These are phyloP conservation scores for Flaveria linearis DNA, from an alignment of 129 eudicot genomes.

Conservation along the genomic window DNA sequence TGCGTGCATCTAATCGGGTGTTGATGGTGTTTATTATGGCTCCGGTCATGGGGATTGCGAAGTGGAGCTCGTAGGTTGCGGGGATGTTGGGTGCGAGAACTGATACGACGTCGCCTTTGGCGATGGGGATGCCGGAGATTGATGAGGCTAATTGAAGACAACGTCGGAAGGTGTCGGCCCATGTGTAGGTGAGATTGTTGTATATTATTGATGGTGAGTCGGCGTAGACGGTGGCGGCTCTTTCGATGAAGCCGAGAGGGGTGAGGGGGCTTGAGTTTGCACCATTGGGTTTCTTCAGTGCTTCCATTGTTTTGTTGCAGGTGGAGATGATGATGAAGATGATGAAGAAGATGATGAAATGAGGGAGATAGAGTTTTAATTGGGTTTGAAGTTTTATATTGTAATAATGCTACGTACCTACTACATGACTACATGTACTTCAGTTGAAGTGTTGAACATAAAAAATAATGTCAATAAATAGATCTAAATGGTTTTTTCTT, in stretches of 20 bases:
- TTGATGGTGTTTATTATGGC: slow-evolving; percentile 39
- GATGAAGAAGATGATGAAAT: background rate
- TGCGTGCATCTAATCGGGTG: slow-evolving; percentile 38
- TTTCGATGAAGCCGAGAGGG: slow-evolving; percentile 62
- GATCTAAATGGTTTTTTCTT: too few relatives aligned
- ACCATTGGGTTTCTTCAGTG: slow-evolving; percentile 31
- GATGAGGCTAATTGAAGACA: slow-evolving; percentile 69
- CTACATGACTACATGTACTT: background rate
- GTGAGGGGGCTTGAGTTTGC: slow-evolving; percentile 67
- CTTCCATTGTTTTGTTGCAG: slow-evolving; percentile 30
- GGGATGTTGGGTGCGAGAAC: slow-evolving; percentile 78
- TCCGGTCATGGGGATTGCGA: slow-evolving; percentile 32
- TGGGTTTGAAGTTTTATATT: background rate
- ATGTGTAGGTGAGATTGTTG: slow-evolving; percentile 48
- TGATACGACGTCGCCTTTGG: slow-evolving; percentile 50
- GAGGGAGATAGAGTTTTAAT: background rate
- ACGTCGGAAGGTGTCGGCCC: slow-evolving; percentile 52
- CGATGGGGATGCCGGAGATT: slow-evolving; percentile 42
- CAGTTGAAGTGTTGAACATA: too few relatives aligned
- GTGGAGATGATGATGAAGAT: background rate
- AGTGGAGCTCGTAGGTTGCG: slow-evolving; percentile 50
- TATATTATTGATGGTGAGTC: slow-evolving; percentile 56
- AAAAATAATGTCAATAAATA: too few relatives aligned
- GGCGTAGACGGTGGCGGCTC: slow-evolving; percentile 61
- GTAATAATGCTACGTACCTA: background rate